A percentile compares a stretch with the other conserved stretches of the same genome.
phyloP scores from a whole-genome alignment of 1,284 basidiomycete species.

The Ceratobasidium theobromae region DNA sequence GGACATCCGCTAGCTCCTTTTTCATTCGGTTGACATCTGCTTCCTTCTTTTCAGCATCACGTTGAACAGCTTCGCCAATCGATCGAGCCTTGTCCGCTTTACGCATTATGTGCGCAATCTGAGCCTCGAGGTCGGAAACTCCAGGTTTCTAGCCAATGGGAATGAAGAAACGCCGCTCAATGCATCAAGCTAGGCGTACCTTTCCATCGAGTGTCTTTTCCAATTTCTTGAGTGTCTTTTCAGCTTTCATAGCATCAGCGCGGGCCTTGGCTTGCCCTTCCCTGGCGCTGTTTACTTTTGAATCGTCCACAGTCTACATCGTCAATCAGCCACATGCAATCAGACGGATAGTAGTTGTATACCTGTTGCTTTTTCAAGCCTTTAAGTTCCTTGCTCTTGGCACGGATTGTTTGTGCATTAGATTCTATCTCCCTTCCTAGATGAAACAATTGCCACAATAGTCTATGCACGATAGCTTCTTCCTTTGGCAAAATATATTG shows the following conservation, averaged over 20 bases:
- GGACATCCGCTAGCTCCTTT: slow-evolving; percentile 67
- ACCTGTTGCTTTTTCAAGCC: slow-evolving; percentile 68
- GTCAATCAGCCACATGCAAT: neutral
- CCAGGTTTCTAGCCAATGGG: slow-evolving; percentile 65
- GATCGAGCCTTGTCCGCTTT: slow-evolving; percentile 73
- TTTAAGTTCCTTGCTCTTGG: slow-evolving; percentile 68
- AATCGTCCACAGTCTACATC: slow-evolving; percentile 57
- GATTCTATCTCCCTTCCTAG: slow-evolving; percentile 79
- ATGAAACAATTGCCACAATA: slow-evolving; percentile 89
- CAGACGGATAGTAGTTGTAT: slow-evolving; percentile 7
- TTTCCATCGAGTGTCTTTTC: slow-evolving; percentile 84
- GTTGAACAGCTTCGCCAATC: slow-evolving; percentile 63
- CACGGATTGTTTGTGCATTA: slow-evolving; percentile 68
- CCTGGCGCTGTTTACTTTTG: slow-evolving; percentile 70
- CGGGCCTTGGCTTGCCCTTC: slow-evolving; percentile 78
- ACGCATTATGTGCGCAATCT: slow-evolving; percentile 80
- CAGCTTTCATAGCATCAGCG: slow-evolving; percentile 70
- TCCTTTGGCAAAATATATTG: slow-evolving; percentile 55
- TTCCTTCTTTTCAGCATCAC: slow-evolving; percentile 68
- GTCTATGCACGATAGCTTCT: slow-evolving; percentile 74
- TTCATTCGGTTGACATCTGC: slow-evolving; percentile 60
- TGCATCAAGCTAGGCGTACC: slow-evolving; percentile 47
- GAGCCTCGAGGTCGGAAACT: slow-evolving; percentile 77
- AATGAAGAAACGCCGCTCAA: neutral
- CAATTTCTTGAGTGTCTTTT: slow-evolving; percentile 75